phyloP scores from a whole-genome alignment of 192 early-diverging fungal species.

The Coemansia sp. region DNA sequence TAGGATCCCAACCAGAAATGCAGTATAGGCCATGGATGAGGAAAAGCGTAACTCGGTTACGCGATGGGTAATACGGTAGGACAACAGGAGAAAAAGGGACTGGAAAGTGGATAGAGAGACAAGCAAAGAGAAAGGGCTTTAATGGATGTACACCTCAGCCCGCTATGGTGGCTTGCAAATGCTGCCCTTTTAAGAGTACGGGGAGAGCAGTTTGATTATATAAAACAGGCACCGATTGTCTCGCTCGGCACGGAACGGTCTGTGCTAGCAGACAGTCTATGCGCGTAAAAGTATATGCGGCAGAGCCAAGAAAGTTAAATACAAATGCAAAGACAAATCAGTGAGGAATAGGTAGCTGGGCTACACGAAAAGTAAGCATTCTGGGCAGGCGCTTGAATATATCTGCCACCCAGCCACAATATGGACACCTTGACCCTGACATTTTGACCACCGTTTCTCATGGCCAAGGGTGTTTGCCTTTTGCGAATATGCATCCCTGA shows the following conservation, averaged over 20 bases:
- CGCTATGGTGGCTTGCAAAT: neutral
- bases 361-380: neutral
- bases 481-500: constrained; percentile 1
- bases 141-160: neutral
- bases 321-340: neutral
- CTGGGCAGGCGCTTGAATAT: neutral
- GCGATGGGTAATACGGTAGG: neutral
- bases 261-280: neutral
- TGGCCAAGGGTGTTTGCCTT: neutral
- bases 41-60: neutral
- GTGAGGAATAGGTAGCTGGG: neutral
- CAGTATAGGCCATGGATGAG: constrained; percentile 9
- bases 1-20: constrained; percentile 7
- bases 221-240: neutral
- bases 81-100: neutral
- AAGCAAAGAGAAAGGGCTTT: neutral
- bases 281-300: neutral
- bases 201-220: neutral
- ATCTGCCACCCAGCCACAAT: neutral
- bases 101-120: neutral
- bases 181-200: neutral
- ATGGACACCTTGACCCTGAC: neutral
- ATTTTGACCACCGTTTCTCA: neutral
- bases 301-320: neutral
- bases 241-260: neutral